Evolutionary conservation across 177 flowering plant genomes (phyloP), one percentile per base, ranked within the genome.

Genomic region (Vitis hybrid): DNA sequence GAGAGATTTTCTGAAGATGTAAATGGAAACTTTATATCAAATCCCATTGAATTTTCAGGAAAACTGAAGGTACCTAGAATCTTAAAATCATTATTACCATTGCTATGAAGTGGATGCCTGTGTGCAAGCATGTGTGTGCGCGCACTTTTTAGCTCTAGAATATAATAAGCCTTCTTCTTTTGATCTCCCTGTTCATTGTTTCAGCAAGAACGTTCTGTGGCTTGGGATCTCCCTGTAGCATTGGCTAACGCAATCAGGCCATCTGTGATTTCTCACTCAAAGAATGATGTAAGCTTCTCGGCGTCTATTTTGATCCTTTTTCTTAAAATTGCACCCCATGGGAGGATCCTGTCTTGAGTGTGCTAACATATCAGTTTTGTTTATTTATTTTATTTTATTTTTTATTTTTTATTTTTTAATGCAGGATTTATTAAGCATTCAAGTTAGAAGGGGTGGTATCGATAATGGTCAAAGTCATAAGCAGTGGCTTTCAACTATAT

Each of bases 401-500:
- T 66, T 16, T 68, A 69, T 49, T 61, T 22, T 66, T 70, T 49
- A 63, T 22, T 66, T 16, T 68, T 48, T 60, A 31, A 2, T 80
- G 70, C 85, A 93, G 98, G 94, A 90, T 72, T 22, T 88, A 45
- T 66, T 77, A 52, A 84, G 83, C 73, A 76, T 89, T 76, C 79
- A 33, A 53, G 74, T 89, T 39, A 81, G 97, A 71, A 80, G 88
- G 31, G 98, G 98, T 64, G 98, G 98, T 52, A 62, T 88, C 61
- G 87, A 86, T 76, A 39, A 63, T 16, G 84, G 88, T 61, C 89
- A 88, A 82, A 79, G 82, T 70, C 95, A 93, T 78, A 77, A 77
- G 10, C 75, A 81, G 75, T 93, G 98, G 98, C 87, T 93, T 70
- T 78, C 94, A 56, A 89, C 93, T 16, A 81, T 93, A 78, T 78